These are phyloP conservation scores for Triticum dicoccoides DNA, from an alignment of 176 grass and related monocot genomes.

Conservation along the genomic window DNA sequence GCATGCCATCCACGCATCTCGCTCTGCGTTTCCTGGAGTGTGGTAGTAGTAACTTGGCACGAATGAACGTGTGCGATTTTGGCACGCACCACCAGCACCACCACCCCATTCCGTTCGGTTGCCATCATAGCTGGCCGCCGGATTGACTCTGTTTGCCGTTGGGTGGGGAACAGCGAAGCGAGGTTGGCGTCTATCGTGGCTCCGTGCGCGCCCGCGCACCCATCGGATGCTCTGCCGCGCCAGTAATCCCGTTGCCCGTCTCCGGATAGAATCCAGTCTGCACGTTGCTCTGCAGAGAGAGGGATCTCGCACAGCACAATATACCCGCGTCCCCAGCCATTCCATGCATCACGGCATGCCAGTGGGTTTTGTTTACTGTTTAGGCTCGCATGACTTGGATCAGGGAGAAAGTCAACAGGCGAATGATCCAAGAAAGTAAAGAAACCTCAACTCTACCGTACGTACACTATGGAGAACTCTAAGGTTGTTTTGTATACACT, in stretches of 20 bases:
- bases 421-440: background rate
- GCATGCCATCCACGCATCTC: background rate
- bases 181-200: background rate
- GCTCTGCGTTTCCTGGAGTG: background rate
- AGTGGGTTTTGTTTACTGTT: background rate
- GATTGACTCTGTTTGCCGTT: conserved; percentile 1
- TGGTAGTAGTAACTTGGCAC: background rate
- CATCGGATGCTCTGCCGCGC: conserved; percentile 37
- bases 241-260: conserved; percentile 23
- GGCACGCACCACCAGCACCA: background rate
- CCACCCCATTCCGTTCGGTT: background rate
- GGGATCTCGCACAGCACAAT: background rate
- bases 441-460: background rate
- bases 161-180: conserved; percentile 4
- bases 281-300: background rate
- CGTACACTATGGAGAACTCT: background rate
- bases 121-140: background rate
- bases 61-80: background rate
- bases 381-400: background rate
- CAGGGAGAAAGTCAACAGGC: background rate
- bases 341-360: background rate
- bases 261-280: background rate
- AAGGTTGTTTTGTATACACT: background rate
- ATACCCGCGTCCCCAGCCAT: background rate
- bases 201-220: conserved; percentile 1